Base-by-base conservation (phyloP, 208 protist genomes). In the Crithidia sp. region DNA sequence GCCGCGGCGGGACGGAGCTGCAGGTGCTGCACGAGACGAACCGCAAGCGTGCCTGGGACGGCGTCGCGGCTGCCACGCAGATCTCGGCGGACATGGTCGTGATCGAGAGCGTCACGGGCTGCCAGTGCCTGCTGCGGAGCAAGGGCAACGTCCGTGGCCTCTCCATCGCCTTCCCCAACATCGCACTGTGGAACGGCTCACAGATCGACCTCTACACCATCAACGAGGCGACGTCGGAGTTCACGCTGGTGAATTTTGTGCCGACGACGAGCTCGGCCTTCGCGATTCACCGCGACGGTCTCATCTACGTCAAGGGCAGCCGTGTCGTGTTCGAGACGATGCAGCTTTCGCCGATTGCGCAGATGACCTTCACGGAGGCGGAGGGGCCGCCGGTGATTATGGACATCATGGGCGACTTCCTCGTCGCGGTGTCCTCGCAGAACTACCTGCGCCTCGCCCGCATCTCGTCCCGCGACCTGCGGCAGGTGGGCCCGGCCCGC, bases 151-250 rank as follows among this genome's bases (percentile, higher is more conserved):
- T 97, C 62, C 81, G 86, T 44, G 95, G 91, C 19, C 44, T 98
- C 19, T 93, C 89, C 47, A 85, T 95, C 49, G 79, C 86, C 12
- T 95, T 95, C 64, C 90, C 93, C 4, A 85, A 90, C 64, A 94
- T 98, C 62, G 91, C 87, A 9, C 71, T 96, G n/a, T 98, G 92
- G 91, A 92, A 84, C 62, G 93, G 90, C 41, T 83, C 83, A 17
- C 86, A 95, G 77, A 95, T 97, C 56, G 90, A 95, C 64, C 61
- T 97, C 16, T 97, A 95, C 80, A 87, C 86, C 53, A 92, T 97
- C 69, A 92, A 96, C 83, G 91, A 96, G 72, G 63, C 84, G 19
- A 93, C 86, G 3, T 96, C 89, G 8, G 83, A 83, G 49, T 86
- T 87, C 16, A 79, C 87, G 45, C 79, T 91, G 28, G 74, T 89